Conservation (phyloP, 345 rosid genomes). For the Acer negundo region DNA sequence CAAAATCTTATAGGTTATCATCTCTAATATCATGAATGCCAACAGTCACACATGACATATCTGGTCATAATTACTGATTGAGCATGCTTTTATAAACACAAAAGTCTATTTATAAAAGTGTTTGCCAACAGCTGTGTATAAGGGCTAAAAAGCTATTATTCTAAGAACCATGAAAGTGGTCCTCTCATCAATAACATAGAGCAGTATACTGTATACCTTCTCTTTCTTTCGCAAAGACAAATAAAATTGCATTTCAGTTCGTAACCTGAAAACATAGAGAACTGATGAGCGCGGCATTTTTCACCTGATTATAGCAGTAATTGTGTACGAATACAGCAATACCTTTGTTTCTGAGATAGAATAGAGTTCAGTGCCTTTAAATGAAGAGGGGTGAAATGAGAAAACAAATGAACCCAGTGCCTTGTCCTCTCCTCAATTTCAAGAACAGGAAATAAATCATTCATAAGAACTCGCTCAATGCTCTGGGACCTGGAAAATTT, state of each 20-base stretch:
- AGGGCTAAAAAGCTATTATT: neutral
- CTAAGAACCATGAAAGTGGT: neutral
- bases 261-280: constrained; percentile 63
- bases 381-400: constrained; percentile 67
- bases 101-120: constrained; percentile 4
- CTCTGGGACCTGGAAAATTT: constrained; percentile 60
- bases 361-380: constrained; percentile 63
- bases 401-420: constrained; percentile 80
- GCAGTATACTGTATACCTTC: constrained; percentile 54
- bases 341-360: constrained; percentile 84
- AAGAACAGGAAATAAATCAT: constrained; percentile 71
- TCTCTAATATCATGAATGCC: neutral
- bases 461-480: constrained; percentile 71
- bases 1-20: constrained; percentile 4
- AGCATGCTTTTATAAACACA: constrained; percentile 1
- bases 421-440: constrained; percentile 63
- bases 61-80: neutral
- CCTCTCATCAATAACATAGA: neutral
- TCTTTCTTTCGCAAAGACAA: constrained; percentile 59
- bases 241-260: constrained; percentile 65
- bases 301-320: constrained; percentile 21
- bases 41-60: neutral
- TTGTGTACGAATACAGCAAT: constrained; percentile 39
- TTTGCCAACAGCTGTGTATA: neutral
- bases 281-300: constrained; percentile 21